Evolutionary conservation across 768 basidiomycete genomes (phyloP).

Genomic region (Phaeotremella fagi): DNA sequence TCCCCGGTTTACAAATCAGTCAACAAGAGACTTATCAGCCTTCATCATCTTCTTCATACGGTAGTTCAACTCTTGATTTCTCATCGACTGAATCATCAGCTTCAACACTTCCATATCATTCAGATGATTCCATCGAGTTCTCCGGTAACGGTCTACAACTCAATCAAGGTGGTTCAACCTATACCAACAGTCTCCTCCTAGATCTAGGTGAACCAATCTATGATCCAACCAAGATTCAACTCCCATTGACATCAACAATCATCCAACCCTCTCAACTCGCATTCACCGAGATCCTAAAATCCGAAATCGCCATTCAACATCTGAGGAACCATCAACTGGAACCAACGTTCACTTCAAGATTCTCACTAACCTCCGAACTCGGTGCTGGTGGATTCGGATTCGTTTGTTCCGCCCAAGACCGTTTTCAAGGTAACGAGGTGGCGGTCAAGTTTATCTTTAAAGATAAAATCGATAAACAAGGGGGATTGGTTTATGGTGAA

Average conservation of each 20-base stretch:
- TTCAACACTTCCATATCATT: too few species aligned
- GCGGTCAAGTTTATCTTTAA: slow-evolving; percentile 95
- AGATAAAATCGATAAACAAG: slow-evolving; percentile 54
- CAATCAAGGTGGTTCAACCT: too few species aligned
- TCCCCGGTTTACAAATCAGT: too few species aligned
- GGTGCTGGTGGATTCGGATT: slow-evolving; percentile 93
- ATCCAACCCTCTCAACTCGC: slow-evolving; percentile 1
- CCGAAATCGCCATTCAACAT: slow-evolving; percentile 20
- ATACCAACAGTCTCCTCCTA: slow-evolving; percentile 2
- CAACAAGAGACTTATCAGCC: too few species aligned
- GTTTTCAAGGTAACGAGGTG: slow-evolving; percentile 60
- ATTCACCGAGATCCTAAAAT: slow-evolving; percentile 2
- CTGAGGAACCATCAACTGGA: slow-evolving; percentile 28
- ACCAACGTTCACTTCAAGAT: slow-evolving; percentile 38
- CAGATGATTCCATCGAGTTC: too few species aligned
- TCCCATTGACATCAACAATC: too few species aligned
- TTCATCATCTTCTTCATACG: too few species aligned
- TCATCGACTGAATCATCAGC: too few species aligned
- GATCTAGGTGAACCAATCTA: slow-evolving; percentile 8
- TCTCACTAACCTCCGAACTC: slow-evolving; percentile 51
- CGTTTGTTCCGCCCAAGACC: slow-evolving; percentile 69
- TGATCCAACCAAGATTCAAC: slow-evolving; percentile 4
- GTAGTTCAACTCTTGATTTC: too few species aligned
- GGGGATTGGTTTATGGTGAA: slow-evolving; percentile 19
- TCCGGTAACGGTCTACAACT: too few species aligned